These are phyloP conservation scores for Castanospermum australe DNA, from an alignment of 306 rosid genomes.

Conservation along the genomic window DNA sequence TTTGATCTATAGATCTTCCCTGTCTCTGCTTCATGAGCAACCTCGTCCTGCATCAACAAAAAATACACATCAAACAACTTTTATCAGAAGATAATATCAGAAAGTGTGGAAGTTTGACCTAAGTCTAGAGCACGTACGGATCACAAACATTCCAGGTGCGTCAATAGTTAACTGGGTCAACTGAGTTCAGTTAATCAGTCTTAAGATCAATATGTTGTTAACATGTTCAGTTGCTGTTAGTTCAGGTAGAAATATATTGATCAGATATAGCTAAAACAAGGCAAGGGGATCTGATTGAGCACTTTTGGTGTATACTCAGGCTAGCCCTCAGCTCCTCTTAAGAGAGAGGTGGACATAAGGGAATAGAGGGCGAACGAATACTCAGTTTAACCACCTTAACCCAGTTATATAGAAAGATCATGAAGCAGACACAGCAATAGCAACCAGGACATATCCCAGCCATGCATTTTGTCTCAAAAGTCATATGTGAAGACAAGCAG, in stretches of 20 bases:
- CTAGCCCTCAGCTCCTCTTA: not conserved
- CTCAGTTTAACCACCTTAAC: not conserved
- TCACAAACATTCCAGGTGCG: not conserved
- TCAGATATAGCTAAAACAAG: slow-evolving; percentile 15
- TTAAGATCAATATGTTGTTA: not conserved
- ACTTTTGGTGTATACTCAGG: not conserved
- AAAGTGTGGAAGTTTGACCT: slow-evolving; percentile 10
- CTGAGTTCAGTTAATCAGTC: not conserved
- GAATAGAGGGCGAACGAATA: not conserved
- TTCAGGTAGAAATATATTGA: not conserved
- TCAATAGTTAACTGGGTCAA: not conserved
- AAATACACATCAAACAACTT: not conserved
- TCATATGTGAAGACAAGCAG: not conserved
- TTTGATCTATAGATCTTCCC: slow-evolving; percentile 72
- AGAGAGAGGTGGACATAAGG: not conserved
- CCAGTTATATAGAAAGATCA: not conserved
- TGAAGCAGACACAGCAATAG: not conserved
- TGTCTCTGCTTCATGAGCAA: slow-evolving; percentile 77
- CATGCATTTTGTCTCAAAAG: not conserved
- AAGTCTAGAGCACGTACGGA: not conserved
- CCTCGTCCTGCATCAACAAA: slow-evolving; percentile 59
- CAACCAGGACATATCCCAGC: not conserved
- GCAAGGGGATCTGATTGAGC: not conserved
- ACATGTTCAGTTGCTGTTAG: not conserved
- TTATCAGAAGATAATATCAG: not conserved